phyloP scores from a whole-genome alignment of 1,284 basidiomycete species.

The Sanghuangporus weigelae region DNA sequence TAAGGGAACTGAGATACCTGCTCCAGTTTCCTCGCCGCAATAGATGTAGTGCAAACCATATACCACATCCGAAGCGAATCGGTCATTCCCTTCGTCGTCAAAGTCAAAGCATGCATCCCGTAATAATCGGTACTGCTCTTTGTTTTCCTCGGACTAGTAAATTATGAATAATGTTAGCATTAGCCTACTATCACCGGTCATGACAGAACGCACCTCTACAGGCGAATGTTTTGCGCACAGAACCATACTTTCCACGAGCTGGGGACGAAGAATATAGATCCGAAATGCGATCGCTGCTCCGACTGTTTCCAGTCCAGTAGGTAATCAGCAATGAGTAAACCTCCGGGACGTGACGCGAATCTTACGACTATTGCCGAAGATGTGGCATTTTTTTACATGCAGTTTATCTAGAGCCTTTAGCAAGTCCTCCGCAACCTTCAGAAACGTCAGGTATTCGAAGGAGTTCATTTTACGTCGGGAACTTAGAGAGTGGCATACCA shows the following conservation, averaged over 20 bases:
- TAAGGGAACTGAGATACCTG: constrained; percentile 8
- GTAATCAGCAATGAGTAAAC: not conserved
- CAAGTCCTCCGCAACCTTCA: constrained; percentile 18
- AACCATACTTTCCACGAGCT: constrained; percentile 15
- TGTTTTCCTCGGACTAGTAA: constrained; percentile 18
- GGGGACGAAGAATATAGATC: constrained; percentile 9
- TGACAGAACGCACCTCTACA: constrained; percentile 13
- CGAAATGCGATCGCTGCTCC: constrained; percentile 9
- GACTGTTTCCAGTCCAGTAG: not conserved
- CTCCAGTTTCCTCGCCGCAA: constrained; percentile 18
- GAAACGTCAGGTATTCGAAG: not conserved
- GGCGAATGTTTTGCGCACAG: constrained; percentile 18
- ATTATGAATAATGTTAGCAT: not conserved
- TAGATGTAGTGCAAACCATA: constrained; percentile 19
- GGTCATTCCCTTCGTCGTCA: constrained; percentile 19
- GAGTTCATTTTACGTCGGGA: not conserved
- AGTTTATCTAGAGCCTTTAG: constrained; percentile 16
- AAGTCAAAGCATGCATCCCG: constrained; percentile 20
- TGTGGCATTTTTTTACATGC: constrained; percentile 17
- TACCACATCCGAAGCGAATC: constrained; percentile 19
- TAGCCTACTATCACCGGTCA: not conserved
- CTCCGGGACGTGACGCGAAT: not conserved
- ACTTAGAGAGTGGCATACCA: constrained; percentile 5
- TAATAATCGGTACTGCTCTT: constrained; percentile 19
- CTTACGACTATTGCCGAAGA: constrained; percentile 18